Evolutionary conservation across 192 early-diverging fungal species (phyloP).

Genomic region (Backusella tarrabulga): DNA sequence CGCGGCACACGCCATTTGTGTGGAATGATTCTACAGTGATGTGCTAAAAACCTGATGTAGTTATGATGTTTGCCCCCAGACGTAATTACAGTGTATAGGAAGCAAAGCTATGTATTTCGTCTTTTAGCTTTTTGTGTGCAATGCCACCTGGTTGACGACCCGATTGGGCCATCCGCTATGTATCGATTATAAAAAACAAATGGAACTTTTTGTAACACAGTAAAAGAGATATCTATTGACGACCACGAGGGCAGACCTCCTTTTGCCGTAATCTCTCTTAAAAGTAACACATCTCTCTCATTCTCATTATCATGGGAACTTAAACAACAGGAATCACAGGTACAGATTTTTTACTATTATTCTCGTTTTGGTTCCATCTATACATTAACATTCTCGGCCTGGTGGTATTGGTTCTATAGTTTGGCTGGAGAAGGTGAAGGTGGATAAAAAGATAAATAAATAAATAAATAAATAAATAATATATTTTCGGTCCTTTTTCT

Average conservation of each 20-base stretch:
- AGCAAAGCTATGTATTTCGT: neutral
- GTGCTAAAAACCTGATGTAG: no score
- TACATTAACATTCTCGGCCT: constrained; percentile 42
- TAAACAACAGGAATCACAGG: constrained; percentile 5
- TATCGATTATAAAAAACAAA: constrained; percentile 59
- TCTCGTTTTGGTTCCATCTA: constrained; percentile 59
- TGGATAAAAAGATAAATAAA: constrained; percentile 51
- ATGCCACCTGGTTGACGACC: constrained; percentile 60
- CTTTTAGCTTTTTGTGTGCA: constrained; percentile 73
- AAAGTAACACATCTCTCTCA: neutral
- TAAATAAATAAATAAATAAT: constrained; percentile 18
- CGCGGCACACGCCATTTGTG: neutral
- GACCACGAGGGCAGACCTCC: constrained; percentile 71
- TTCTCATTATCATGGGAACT: constrained; percentile 3
- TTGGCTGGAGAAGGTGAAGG: neutral
- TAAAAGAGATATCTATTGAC: constrained; percentile 68
- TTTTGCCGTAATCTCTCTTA: constrained; percentile 71
- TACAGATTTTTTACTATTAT: constrained; percentile 38
- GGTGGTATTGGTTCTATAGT: constrained; percentile 38
- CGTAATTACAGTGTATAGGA: constrained; percentile 37
- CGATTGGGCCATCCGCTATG: constrained; percentile 65
- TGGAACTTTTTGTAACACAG: constrained; percentile 66
- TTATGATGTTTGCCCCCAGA: constrained; percentile 55
- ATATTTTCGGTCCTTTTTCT: neutral
- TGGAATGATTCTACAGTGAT: constrained; percentile 3